These are phyloP conservation scores for Gloeopeniophorella convolvens DNA, from an alignment of 768 basidiomycete genomes.

Conservation along the genomic window DNA sequence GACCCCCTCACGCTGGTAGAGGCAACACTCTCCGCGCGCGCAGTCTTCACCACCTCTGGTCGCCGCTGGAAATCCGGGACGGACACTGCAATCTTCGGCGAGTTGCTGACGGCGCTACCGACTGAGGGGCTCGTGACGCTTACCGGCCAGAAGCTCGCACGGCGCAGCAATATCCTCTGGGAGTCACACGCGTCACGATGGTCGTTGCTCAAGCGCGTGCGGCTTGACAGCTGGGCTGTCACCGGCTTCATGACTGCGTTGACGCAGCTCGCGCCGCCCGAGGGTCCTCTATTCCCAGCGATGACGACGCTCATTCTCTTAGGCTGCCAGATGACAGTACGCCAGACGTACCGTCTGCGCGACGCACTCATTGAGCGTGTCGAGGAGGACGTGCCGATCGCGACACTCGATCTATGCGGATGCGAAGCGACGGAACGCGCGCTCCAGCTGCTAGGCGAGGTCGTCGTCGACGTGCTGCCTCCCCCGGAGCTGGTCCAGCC, in stretches of 20 bases:
- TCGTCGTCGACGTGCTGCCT: slow-evolving; percentile 1
- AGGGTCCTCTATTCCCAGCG: neutral
- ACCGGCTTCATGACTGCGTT: too few species aligned
- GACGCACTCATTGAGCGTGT: neutral
- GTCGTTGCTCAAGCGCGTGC: neutral
- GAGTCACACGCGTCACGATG: neutral
- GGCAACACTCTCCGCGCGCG: neutral
- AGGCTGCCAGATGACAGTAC: neutral
- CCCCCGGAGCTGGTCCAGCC: too few species aligned
- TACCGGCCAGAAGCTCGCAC: too few species aligned
- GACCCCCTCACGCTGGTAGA: too few species aligned
- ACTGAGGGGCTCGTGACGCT: neutral
- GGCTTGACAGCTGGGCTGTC: too few species aligned
- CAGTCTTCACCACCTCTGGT: neutral
- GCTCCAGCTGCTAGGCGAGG: neutral
- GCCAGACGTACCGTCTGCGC: neutral
- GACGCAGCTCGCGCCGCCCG: too few species aligned
- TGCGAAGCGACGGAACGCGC: neutral
- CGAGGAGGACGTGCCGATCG: neutral
- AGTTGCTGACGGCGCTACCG: neutral
- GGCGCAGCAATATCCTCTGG: neutral
- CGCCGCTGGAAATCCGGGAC: neutral
- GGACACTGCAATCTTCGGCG: neutral
- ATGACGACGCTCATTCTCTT: neutral
- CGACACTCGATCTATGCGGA: neutral